Percentiles rank a stretch among this genome's conserved stretches.
Evolutionary conservation across 2,329 filamentous ascomycete genomes (phyloP).

Genomic region (Arthroderma sp.): DNA sequence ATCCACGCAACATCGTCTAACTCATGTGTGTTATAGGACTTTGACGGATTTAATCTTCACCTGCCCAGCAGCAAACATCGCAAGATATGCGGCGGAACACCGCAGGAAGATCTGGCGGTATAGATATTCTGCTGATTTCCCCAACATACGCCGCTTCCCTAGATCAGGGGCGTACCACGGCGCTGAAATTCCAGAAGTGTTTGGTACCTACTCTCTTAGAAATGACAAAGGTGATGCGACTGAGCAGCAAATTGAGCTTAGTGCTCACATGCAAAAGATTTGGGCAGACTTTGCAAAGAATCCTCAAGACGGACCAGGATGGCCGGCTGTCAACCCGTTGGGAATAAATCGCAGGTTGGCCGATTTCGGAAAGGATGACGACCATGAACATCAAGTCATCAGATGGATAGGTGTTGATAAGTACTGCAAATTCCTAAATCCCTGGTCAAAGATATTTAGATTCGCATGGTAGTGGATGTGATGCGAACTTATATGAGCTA

Average conservation of each 20-base stretch:
- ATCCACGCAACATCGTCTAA: too few relatives aligned
- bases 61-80: conserved; percentile 11
- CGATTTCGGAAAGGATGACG: too few relatives aligned
- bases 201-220: conserved; percentile 18
- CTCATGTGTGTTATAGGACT: conserved; percentile 16
- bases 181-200: conserved; percentile 23
- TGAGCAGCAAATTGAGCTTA: conserved; percentile 20
- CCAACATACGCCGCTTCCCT: conserved; percentile 18
- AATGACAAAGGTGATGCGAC: conserved; percentile 12
- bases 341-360: neutral
- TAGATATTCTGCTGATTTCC: conserved; percentile 24
- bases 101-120: conserved; percentile 20
- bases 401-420: too few relatives aligned
- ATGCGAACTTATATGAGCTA: too few relatives aligned
- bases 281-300: conserved; percentile 27
- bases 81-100: too few relatives aligned
- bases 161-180: conserved; percentile 22
- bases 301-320: conserved; percentile 23
- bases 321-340: conserved; percentile 10
- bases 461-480: too few relatives aligned
- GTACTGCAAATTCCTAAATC: too few relatives aligned
- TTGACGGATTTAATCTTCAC: conserved; percentile 19
- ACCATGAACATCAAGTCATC: too few relatives aligned
- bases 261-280: conserved; percentile 17
- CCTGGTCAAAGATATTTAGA: too few relatives aligned